Evolutionary conservation across 1,284 basidiomycete genomes (phyloP), one percentile per base, ranked within the genome.

Genomic region (Microbotryum scabiosae): DNA sequence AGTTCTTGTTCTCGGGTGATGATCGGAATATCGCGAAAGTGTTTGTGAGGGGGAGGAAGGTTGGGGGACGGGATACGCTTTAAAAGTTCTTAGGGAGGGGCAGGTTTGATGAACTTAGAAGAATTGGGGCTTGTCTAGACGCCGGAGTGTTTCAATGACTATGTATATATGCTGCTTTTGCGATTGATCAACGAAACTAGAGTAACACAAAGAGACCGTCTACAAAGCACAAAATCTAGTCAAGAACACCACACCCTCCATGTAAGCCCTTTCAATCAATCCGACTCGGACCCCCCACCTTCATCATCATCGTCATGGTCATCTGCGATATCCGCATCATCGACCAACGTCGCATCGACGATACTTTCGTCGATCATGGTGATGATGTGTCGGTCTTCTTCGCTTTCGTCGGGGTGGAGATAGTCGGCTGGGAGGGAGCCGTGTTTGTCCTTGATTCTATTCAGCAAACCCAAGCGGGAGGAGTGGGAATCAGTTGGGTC

Each of bases 1-100:
- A 71, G 63, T 89, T 90, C 74, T 79, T 91, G 69, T 89, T 88
- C 72, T 83, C 84, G 50, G 70, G 72, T 28, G 92, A 97, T 74
- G 86, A 93, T 74, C 79, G 91, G 71, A 94, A 97, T 75, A 86
- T 97, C 59, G 78, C 77, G 43, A 79, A 79, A 55, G 93, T 97
- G 23, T 94, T 86, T 74, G 91, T 97, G 12, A 83, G 88, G 68
- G 92, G 92, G 0, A 75, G 78, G 51, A 74, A 83, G 36, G 83
- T 97, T 41, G 90, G 90, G 28, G 91, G 36, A 91, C 14, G 70
- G 73, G 14, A 51, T 41, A 18, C 16, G 16, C 14, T 41, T 41
- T 41, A 18, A 12, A 18, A 2, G 9, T 41, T 41, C 36, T 16
- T 16, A 16, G 36, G 12, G 5, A 41, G 36, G 14, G 14, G 14